Percentiles rank a stretch among this genome's conserved stretches.
Conservation (phyloP, 768 basidiomycete species). For the Antrodiella citrinella region DNA sequence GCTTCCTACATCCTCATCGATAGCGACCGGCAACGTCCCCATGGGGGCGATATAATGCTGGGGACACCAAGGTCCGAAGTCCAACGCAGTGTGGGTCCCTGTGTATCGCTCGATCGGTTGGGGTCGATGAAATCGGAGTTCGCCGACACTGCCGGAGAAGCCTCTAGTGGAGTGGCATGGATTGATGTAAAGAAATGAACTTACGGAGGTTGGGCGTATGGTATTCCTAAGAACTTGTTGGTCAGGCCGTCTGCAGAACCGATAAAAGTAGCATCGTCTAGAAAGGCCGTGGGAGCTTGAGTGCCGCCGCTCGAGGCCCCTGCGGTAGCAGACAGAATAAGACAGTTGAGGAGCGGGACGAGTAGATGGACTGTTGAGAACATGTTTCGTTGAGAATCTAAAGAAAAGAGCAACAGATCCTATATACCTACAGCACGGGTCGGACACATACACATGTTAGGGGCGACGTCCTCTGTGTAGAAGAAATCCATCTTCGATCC, state of each 20-base stretch:
- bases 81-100: not conserved
- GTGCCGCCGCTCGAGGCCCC: not conserved
- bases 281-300: not conserved
- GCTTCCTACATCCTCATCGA: not conserved
- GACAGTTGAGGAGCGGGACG: not conserved
- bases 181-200: not conserved
- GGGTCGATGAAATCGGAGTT: not conserved
- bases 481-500: too few species aligned
- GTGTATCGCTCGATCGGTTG: not conserved
- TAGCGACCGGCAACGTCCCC: not conserved
- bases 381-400: not conserved
- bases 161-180: not conserved
- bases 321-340: not conserved
- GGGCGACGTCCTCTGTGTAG: too few species aligned
- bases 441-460: not conserved
- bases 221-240: slow-evolving; percentile 7
- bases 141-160: not conserved
- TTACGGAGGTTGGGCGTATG: slow-evolving; percentile 8
- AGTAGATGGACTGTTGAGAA: too few species aligned
- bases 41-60: not conserved
- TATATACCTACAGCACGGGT: not conserved
- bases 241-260: not conserved
- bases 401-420: not conserved
- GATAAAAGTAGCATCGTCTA: slow-evolving; percentile 5
- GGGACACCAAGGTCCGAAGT: not conserved